Percentiles rank a stretch among this genome's conserved stretches.
phyloP scores from a whole-genome alignment of 2,329 filamentous ascomycete species.

The Lomentospora prolificans region DNA sequence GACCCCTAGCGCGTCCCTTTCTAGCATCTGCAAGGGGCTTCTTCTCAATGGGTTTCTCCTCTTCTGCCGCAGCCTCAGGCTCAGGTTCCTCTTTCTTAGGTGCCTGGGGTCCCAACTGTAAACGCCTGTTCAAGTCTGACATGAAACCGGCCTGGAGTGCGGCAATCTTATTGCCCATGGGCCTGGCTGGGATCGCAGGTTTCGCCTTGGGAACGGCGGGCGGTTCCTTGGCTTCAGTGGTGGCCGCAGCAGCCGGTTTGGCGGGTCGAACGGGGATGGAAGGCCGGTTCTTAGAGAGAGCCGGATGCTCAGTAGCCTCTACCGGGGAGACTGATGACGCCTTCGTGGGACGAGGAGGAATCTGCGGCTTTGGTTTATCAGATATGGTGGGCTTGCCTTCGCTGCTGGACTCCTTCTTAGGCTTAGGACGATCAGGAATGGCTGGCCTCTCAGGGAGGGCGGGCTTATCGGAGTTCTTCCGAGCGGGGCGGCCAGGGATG shows the following conservation, averaged over 20 bases:
- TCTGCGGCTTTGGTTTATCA: slow-evolving; percentile 46
- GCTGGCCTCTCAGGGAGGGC: slow-evolving; percentile 12
- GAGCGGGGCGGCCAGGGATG: slow-evolving; percentile 15
- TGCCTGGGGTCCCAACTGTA: slow-evolving; percentile 75
- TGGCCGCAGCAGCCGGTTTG: slow-evolving; percentile 22
- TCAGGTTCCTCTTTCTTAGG: slow-evolving; percentile 62
- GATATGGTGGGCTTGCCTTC: slow-evolving; percentile 34
- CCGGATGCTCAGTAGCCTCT: slow-evolving; percentile 1
- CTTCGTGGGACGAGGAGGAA: slow-evolving; percentile 56
- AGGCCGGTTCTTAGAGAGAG: slow-evolving; percentile 16
- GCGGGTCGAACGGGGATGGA: slow-evolving; percentile 10
- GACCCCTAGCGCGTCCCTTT: slow-evolving; percentile 82
- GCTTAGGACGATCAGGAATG: slow-evolving; percentile 45
- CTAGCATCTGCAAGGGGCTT: slow-evolving; percentile 75
- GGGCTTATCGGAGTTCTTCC: slow-evolving; percentile 19
- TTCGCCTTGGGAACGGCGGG: slow-evolving; percentile 52
- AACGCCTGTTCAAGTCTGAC: slow-evolving; percentile 81
- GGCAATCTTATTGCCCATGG: slow-evolving; percentile 73
- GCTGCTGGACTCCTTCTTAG: slow-evolving; percentile 24
- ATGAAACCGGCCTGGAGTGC: slow-evolving; percentile 86
- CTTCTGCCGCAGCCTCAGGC: slow-evolving; percentile 47
- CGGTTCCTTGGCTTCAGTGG: slow-evolving; percentile 18
- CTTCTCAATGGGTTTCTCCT: slow-evolving; percentile 30
- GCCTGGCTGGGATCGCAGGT: slow-evolving; percentile 60
- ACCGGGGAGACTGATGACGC: slow-evolving; percentile 18